Evolutionary conservation across 768 basidiomycete genomes (phyloP), one percentile per base, ranked within the genome.

Genomic region (Russula brevipes): DNA sequence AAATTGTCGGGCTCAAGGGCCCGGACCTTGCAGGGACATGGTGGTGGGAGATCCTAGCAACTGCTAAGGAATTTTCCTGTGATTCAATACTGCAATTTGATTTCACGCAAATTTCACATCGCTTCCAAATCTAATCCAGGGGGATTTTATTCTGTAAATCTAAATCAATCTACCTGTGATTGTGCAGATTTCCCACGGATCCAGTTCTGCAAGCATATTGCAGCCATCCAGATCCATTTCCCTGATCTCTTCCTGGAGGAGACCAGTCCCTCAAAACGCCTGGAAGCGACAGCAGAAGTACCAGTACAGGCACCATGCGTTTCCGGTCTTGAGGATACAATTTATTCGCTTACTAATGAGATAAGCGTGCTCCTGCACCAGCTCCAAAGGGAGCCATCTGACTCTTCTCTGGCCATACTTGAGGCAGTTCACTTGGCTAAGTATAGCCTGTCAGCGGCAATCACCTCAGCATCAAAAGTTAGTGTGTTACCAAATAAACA

Each of bases 161-260:
- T 57, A 5, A 1, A 24, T 11, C 8, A 5, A 5, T 24, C 16
- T 0, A 30, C 36, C 0, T 57, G 57, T n/a, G 17, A 33, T 14
- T 57, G 57, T 5, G 0, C 4, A 1, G 46, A 57, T 4, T 57
- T 49, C 36, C 57, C 46, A 2, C 24, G 57, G 35, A 57, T 49
- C 24, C 35, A 9, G 7, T 57, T 39, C 16, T 57, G 57, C 57
- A 57, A 49, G 46, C 46, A 57, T 24, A 49, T 57, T 14, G 57
- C 46, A 0, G 36, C 57, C 1, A 19, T 49, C 1, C 9, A 49
- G 16, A 8, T 49, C 19, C 46, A 57, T 24, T 57, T 57, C 36
- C 57, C 57, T 10, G 46, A 57, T 2, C 31, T 39, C 2, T 17
- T 11, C 42, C 55, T 33, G 3, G 19, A 57, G 17, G 36, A 35